Percentiles rank a stretch among this genome's conserved stretches.
These are phyloP conservation scores for Colletotrichum sp. DNA, from an alignment of 2,329 filamentous ascomycete species.

Conservation along the genomic window DNA sequence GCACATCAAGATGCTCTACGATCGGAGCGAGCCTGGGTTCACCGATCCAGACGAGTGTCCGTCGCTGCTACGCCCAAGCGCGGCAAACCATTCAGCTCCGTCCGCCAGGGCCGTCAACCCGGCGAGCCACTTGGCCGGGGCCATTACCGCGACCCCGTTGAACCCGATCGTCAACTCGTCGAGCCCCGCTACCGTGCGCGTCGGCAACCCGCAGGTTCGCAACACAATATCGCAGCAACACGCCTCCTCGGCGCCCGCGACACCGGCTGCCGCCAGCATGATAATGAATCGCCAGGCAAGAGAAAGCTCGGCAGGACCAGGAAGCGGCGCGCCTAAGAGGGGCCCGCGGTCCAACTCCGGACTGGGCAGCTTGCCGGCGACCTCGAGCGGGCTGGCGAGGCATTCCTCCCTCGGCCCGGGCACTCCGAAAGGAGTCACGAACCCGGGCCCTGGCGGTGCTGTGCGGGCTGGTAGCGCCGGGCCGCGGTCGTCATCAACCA, in stretches of 20 bases:
- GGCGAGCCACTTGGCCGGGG: slow-evolving; percentile 37
- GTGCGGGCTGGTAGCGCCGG: slow-evolving; percentile 64
- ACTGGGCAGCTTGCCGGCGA: slow-evolving; percentile 51
- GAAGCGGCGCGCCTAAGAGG: slow-evolving; percentile 52
- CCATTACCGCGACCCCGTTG: slow-evolving; percentile 37
- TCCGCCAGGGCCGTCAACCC: slow-evolving; percentile 48
- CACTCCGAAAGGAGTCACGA: slow-evolving; percentile 56
- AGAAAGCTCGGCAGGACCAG: slow-evolving; percentile 64
- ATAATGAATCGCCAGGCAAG: slow-evolving; percentile 62
- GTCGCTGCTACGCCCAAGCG: slow-evolving; percentile 64
- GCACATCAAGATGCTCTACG: slow-evolving; percentile 66
- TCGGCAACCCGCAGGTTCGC: slow-evolving; percentile 52
- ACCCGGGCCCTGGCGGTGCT: slow-evolving; percentile 36
- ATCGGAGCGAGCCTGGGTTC: slow-evolving; percentile 66
- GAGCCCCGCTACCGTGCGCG: slow-evolving; percentile 46
- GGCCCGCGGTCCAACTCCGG: slow-evolving; percentile 53
- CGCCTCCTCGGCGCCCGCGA: slow-evolving; percentile 63
- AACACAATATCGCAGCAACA: slow-evolving; percentile 55
- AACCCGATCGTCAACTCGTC: slow-evolving; percentile 42
- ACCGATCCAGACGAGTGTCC: slow-evolving; percentile 67
- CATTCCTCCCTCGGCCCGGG: slow-evolving; percentile 69
- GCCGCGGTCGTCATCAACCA: slow-evolving; percentile 55
- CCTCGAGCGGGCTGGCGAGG: slow-evolving; percentile 64
- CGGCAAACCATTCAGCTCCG: slow-evolving; percentile 53
- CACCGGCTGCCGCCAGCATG: slow-evolving; percentile 65